phyloP scores from a whole-genome alignment of 345 rosid genomes.

The Trapa bicornis region DNA sequence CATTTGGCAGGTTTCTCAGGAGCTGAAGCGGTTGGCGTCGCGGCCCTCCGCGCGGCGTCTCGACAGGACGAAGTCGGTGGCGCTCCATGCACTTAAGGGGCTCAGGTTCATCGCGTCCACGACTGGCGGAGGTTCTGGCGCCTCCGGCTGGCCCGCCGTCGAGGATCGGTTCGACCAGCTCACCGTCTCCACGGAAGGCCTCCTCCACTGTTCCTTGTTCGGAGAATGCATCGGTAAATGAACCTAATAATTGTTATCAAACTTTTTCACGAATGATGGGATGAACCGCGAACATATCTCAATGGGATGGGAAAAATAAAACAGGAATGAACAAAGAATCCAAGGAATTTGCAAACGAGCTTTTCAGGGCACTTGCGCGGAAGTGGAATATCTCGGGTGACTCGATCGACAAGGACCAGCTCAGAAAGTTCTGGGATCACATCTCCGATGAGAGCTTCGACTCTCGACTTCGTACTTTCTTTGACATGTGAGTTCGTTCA shows the following conservation, averaged over 20 bases:
- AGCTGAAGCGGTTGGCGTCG: slow-evolving; percentile 51
- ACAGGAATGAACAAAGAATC: slow-evolving; percentile 82
- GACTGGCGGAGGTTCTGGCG: slow-evolving; percentile 24
- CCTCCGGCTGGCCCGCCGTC: slow-evolving; percentile 57
- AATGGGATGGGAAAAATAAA: background rate
- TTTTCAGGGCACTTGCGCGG: slow-evolving; percentile 63
- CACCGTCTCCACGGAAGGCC: slow-evolving; percentile 38
- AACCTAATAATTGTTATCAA: too few species aligned
- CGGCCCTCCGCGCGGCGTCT: slow-evolving; percentile 31
- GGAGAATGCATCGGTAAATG: slow-evolving; percentile 71
- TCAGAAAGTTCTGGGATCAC: slow-evolving; percentile 65
- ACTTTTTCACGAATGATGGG: too few species aligned
- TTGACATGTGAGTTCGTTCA: slow-evolving; percentile 47
- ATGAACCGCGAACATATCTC: too few species aligned
- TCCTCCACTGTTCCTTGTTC: slow-evolving; percentile 47
- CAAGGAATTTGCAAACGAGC: slow-evolving; percentile 68
- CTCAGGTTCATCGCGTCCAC: slow-evolving; percentile 66
- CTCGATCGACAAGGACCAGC: slow-evolving; percentile 51
- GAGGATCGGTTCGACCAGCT: slow-evolving; percentile 49
- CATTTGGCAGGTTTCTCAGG: slow-evolving; percentile 64
- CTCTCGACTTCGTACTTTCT: slow-evolving; percentile 72
- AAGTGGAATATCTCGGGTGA: slow-evolving; percentile 47
- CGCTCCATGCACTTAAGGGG: slow-evolving; percentile 65
- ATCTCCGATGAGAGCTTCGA: slow-evolving; percentile 80
- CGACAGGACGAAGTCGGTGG: slow-evolving; percentile 64